Conservation (phyloP, 2,329 filamentous ascomycete genomes). For the Trichoderma citrinoviride region DNA sequence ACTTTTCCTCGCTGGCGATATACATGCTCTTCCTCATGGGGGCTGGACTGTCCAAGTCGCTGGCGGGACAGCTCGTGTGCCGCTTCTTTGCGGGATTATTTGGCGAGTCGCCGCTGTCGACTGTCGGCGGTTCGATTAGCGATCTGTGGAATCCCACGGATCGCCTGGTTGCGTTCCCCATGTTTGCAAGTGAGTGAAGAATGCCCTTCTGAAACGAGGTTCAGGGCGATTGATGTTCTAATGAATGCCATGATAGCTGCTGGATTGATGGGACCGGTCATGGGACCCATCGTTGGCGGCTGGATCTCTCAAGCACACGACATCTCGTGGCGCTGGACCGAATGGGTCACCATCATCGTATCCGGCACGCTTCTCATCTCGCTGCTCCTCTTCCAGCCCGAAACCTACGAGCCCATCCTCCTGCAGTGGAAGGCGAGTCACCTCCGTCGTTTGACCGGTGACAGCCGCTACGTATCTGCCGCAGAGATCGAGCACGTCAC, state of each 20-base stretch:
- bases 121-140: slow-evolving; percentile 6
- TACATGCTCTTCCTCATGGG: slow-evolving; percentile 16
- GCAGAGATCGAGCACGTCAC: background rate
- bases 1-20: slow-evolving; percentile 4
- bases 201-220: no score
- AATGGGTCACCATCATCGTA: slow-evolving; percentile 13
- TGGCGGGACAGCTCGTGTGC: background rate
- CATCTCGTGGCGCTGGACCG: slow-evolving; percentile 10
- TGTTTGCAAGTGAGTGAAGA: slow-evolving; percentile 12
- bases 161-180: slow-evolving; percentile 8
- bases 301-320: slow-evolving; percentile 4
- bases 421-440: slow-evolving; percentile 15
- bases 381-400: slow-evolving; percentile 7
- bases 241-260: background rate
- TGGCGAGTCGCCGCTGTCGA: slow-evolving; percentile 9
- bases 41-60: background rate
- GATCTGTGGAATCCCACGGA: slow-evolving; percentile 8
- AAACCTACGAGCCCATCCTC: background rate
- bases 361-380: background rate
- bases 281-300: background rate
- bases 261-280: slow-evolving; percentile 2
- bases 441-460: background rate
- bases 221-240: background rate
- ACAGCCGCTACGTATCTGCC: slow-evolving; percentile 4
- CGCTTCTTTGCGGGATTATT: slow-evolving; percentile 17